phyloP scores from a whole-genome alignment of 2,329 filamentous ascomycete genomes.

The Colletotrichum sp. region DNA sequence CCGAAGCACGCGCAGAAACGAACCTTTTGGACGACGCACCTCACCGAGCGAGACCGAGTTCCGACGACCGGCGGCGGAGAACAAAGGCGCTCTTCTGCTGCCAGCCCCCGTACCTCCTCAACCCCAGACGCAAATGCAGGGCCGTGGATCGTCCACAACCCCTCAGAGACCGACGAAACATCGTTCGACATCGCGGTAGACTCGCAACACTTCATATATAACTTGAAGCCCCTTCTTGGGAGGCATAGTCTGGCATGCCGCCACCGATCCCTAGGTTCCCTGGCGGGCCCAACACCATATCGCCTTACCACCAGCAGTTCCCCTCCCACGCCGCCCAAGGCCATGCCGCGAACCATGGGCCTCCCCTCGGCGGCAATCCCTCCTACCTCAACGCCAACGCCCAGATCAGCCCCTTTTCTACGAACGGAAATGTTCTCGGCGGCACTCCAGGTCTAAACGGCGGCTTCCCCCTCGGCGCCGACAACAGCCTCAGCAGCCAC shows the following conservation, averaged over 20 bases:
- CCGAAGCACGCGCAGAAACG: neutral
- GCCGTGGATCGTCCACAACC: slow-evolving; percentile 17
- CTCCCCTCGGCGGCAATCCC: slow-evolving; percentile 68
- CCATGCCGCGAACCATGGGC: slow-evolving; percentile 50
- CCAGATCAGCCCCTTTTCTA: slow-evolving; percentile 71
- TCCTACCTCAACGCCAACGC: slow-evolving; percentile 74
- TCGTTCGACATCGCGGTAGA: neutral
- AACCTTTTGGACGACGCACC: neutral
- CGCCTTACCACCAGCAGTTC: slow-evolving; percentile 54
- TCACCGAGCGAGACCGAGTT: neutral
- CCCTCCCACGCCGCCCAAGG: slow-evolving; percentile 59
- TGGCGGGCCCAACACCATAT: slow-evolving; percentile 48
- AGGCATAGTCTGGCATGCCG: slow-evolving; percentile 38
- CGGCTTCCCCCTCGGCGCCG: slow-evolving; percentile 62
- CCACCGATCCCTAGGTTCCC: slow-evolving; percentile 51
- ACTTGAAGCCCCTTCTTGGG: neutral
- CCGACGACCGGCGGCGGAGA: slow-evolving; percentile 11
- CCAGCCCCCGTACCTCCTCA: neutral
- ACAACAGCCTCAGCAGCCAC: slow-evolving; percentile 82
- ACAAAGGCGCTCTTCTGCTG: slow-evolving; percentile 13
- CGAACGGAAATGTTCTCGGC: slow-evolving; percentile 61
- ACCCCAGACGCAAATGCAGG: slow-evolving; percentile 19
- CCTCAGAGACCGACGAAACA: neutral
- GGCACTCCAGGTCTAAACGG: slow-evolving; percentile 63
- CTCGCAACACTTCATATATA: neutral